Evolutionary conservation across 2,329 filamentous ascomycete species (phyloP), one percentile per base, ranked within the genome.

Genomic region (Blastomyces gilchristii): DNA sequence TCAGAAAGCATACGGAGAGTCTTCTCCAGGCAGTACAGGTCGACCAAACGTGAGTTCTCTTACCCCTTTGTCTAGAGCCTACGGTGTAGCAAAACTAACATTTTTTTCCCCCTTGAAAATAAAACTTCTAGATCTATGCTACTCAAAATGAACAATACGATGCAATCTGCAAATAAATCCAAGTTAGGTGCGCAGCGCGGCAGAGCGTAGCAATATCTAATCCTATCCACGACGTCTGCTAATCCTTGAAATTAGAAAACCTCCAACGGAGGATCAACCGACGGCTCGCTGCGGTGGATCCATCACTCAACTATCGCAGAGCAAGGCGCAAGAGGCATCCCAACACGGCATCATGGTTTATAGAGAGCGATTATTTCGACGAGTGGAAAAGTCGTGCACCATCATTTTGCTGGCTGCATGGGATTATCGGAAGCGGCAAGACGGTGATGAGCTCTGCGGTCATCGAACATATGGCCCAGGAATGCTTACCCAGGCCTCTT

Each of bases 321-420:
- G 67, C 65, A 12, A 53, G 60, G 18, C 25, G 22, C 22, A 64
- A 63, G 49, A 61, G 58, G n/a, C 58, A 65, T 9, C 28, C 58
- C 25, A 57, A 57, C 5, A 66, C 65, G 2, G 62, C 63, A n/a
- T 39, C 43, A 43, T 66, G 65, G 65, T 62, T 66, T n/a, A 22
- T 61, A 12, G 37, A 61, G 11, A 56, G 62, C 28, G 31, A 57
- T 37, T 4, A 60, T 3, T 65, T 66, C 60, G 2, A 9, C 6
- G 18, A 63, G 22, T 65, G 60, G 64, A 64, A 60, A 47, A 58
- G 31, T 34, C 43, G 59, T 12, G 37, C 62, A 22, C 54, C 37
- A 18, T 63, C 64, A 8, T 56, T 66, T 18, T 52, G 65, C 34
- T 66, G 64, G 64, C 50, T 65, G 12, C 61, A 66, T 58, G 64